Percentiles rank a stretch among this genome's conserved stretches.
These are phyloP conservation scores for Oehlia diaphana DNA, from an alignment of 192 early-diverging fungal genomes.

Conservation along the genomic window DNA sequence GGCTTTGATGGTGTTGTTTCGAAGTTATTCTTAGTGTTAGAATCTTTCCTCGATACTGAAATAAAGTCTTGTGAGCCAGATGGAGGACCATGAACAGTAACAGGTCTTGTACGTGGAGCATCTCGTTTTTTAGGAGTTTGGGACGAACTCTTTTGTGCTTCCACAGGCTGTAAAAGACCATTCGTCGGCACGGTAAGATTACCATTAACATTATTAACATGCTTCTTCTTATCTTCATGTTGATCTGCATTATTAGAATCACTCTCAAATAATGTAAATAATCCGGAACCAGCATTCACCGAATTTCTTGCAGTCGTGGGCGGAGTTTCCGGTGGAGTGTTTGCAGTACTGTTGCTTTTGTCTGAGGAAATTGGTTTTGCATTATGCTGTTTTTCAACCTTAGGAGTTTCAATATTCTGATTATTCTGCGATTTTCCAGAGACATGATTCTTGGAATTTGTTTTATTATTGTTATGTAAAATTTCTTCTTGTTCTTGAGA, in stretches of 20 bases:
- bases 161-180: neutral
- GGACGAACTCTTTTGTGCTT: conserved; percentile 7
- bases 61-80: conserved; percentile 9
- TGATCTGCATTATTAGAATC: conserved; percentile 9
- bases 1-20: neutral
- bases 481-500: conserved; percentile 8
- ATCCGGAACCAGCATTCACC: neutral
- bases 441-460: neutral
- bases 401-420: neutral
- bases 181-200: neutral
- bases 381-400: neutral
- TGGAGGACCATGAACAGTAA: conserved; percentile 19
- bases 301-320: neutral
- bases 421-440: neutral
- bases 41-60: neutral
- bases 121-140: conserved; percentile 28
- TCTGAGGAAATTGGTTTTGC: neutral
- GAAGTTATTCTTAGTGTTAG: neutral
- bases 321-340: conserved; percentile 25
- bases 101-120: conserved; percentile 20
- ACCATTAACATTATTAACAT: neutral
- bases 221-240: neutral
- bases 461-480: neutral
- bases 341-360: neutral
- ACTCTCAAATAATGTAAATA: conserved; percentile 26